phyloP scores from a whole-genome alignment of 257 asterid species.

The Gentiana straminea region DNA sequence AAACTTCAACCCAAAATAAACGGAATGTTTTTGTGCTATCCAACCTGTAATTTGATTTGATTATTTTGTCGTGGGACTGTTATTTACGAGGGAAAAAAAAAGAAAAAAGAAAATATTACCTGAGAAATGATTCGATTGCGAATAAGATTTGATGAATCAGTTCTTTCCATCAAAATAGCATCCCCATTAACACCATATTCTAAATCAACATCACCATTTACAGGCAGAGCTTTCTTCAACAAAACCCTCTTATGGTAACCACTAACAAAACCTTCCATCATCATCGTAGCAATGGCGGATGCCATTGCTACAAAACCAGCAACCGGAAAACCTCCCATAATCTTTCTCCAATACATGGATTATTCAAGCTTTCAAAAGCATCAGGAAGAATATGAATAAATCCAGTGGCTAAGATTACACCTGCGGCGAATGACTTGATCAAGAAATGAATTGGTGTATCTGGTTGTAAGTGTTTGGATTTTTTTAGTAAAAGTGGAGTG shows the following conservation, averaged over 20 bases:
- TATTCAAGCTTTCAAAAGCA: slow-evolving; percentile 19
- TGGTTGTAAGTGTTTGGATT: slow-evolving; percentile 11
- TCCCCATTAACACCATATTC: slow-evolving; percentile 7
- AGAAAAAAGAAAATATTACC: slow-evolving; percentile 6
- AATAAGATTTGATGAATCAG: slow-evolving; percentile 13
- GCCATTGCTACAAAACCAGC: slow-evolving; percentile 20
- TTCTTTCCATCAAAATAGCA: slow-evolving; percentile 10
- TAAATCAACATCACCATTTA: slow-evolving; percentile 3
- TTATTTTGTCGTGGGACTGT: no score
- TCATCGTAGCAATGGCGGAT: slow-evolving; percentile 21
- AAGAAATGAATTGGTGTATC: slow-evolving; percentile 18
- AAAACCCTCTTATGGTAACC: slow-evolving; percentile 17
- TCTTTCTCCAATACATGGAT: slow-evolving; percentile 5
- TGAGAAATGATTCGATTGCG: slow-evolving; percentile 23
- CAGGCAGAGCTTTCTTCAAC: slow-evolving; percentile 18
- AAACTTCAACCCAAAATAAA: no score
- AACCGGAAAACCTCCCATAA: slow-evolving; percentile 15
- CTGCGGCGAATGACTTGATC: slow-evolving; percentile 21
- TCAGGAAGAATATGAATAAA: slow-evolving; percentile 25
- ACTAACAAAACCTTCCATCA: slow-evolving; percentile 16
- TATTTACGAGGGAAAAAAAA: no score
- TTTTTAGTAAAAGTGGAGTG: slow-evolving; percentile 16
- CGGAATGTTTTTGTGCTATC: no score
- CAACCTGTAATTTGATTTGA: no score
- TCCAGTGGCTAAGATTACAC: slow-evolving; percentile 21